These are phyloP conservation scores for Blastobotrys aristatus DNA, from an alignment of 1,139 yeast genomes.

Conservation along the genomic window DNA sequence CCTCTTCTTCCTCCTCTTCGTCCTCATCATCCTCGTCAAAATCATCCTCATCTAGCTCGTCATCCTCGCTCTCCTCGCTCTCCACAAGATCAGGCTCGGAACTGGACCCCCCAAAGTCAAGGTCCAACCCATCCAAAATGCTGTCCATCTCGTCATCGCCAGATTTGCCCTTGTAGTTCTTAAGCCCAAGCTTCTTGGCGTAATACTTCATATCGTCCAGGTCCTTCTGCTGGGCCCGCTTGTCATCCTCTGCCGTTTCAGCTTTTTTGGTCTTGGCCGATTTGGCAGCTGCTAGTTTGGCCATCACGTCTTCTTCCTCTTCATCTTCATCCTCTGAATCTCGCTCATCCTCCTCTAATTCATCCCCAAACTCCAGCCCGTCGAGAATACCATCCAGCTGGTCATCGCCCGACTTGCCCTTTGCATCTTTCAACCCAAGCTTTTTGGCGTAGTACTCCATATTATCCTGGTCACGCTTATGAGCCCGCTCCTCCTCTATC, in stretches of 20 bases:
- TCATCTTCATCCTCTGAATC: background rate
- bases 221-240: constrained; percentile 39
- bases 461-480: constrained; percentile 62
- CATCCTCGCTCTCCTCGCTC: constrained; percentile 16
- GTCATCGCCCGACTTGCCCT: constrained; percentile 52
- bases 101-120: constrained; percentile 53
- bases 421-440: constrained; percentile 61
- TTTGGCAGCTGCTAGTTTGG: constrained; percentile 27
- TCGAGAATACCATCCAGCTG: constrained; percentile 69
- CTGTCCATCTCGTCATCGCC: constrained; percentile 72
- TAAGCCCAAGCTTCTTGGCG: constrained; percentile 75
- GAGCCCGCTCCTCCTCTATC: constrained; percentile 13
- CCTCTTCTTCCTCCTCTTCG: constrained; percentile 43
- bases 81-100: too few relatives aligned
- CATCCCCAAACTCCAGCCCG: constrained; percentile 53
- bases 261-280: constrained; percentile 10
- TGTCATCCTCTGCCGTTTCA: constrained; percentile 18
- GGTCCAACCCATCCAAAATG: constrained; percentile 54
- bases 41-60: constrained; percentile 22
- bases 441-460: constrained; percentile 79
- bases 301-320: constrained; percentile 21
- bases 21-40: constrained; percentile 26
- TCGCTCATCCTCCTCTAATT: constrained; percentile 26
- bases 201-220: constrained; percentile 79
- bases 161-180: constrained; percentile 43